Conservation (phyloP, 2,329 filamentous ascomycete genomes). For the Aureobasidium sp. region DNA sequence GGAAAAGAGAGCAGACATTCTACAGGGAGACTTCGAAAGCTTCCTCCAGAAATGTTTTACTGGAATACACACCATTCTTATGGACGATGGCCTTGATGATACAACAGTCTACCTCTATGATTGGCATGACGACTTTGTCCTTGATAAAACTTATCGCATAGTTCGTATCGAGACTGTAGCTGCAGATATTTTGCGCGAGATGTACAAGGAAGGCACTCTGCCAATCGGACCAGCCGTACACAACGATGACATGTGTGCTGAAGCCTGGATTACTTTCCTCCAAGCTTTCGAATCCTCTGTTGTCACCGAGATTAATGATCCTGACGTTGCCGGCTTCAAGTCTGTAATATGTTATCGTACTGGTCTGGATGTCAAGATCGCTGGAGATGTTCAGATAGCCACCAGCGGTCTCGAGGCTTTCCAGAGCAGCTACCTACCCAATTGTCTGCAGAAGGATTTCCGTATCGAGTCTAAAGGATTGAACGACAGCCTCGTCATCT, state of each 20-base stretch:
- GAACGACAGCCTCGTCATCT: slow-evolving; percentile 63
- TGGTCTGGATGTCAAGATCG: slow-evolving; percentile 57
- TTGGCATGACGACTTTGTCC: slow-evolving; percentile 61
- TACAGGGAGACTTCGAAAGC: slow-evolving; percentile 42
- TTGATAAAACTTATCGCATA: slow-evolving; percentile 61
- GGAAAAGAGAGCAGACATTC: slow-evolving; percentile 40
- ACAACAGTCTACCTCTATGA: slow-evolving; percentile 52
- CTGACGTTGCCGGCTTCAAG: slow-evolving; percentile 72
- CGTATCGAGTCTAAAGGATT: slow-evolving; percentile 57
- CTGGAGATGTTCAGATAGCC: slow-evolving; percentile 34
- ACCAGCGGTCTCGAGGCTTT: slow-evolving; percentile 31
- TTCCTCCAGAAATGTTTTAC: slow-evolving; percentile 60
- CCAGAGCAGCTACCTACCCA: slow-evolving; percentile 34
- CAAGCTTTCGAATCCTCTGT: slow-evolving; percentile 49
- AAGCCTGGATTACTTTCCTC: slow-evolving; percentile 39
- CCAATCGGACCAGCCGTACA: slow-evolving; percentile 25
- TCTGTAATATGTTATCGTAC: slow-evolving; percentile 76
- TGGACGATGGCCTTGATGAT: slow-evolving; percentile 66
- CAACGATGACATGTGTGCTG: slow-evolving; percentile 26
- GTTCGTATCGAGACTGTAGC: slow-evolving; percentile 71
- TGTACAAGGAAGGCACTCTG: slow-evolving; percentile 26
- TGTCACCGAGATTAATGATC: slow-evolving; percentile 52
- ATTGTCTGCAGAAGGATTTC: slow-evolving; percentile 34
- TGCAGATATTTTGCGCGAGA: slow-evolving; percentile 51
- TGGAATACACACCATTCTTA: slow-evolving; percentile 65